These are phyloP conservation scores for Ogataea wickerhamii DNA, from an alignment of 805 yeast species.

Conservation along the genomic window DNA sequence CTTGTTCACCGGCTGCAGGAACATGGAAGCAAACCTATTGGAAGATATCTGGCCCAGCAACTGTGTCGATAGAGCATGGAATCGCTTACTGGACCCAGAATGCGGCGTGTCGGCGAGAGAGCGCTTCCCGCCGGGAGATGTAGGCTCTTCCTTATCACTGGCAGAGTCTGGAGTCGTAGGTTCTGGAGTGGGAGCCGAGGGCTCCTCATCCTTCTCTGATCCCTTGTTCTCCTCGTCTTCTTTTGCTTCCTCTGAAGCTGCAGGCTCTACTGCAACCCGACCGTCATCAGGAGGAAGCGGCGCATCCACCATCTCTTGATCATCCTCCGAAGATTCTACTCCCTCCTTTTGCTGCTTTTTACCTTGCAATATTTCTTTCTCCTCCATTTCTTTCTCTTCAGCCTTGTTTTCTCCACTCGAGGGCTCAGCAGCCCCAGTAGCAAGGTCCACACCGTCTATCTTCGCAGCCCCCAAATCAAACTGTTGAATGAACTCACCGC, in stretches of 20 bases:
- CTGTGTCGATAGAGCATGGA: conserved; percentile 59
- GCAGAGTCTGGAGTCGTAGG: conserved; percentile 10
- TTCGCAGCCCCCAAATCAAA: neutral
- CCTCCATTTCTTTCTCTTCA: neutral
- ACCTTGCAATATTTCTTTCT: too few relatives aligned
- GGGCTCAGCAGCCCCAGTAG: neutral
- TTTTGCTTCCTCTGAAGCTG: conserved; percentile 2
- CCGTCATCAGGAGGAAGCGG: conserved; percentile 15
- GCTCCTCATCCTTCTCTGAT: conserved; percentile 4
- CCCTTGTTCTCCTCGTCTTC: conserved; percentile 7
- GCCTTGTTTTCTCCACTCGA: neutral
- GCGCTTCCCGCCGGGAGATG: conserved; percentile 15
- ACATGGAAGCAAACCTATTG: conserved; percentile 70
- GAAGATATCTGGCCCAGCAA: conserved; percentile 62
- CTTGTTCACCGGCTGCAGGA: conserved; percentile 63
- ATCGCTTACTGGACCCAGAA: conserved; percentile 41
- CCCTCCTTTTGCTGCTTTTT: conserved; percentile 3
- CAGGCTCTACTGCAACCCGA: conserved; percentile 2
- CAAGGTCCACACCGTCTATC: conserved; percentile 1
- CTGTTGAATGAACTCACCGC: neutral
- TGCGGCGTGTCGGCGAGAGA: conserved; percentile 17
- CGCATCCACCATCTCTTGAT: conserved; percentile 18
- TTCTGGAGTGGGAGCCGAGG: conserved; percentile 11
- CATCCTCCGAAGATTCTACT: conserved; percentile 13
- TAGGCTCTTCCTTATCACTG: neutral